phyloP scores from a whole-genome alignment of 2,329 filamentous ascomycete species.

The Diaporthe vexans region DNA sequence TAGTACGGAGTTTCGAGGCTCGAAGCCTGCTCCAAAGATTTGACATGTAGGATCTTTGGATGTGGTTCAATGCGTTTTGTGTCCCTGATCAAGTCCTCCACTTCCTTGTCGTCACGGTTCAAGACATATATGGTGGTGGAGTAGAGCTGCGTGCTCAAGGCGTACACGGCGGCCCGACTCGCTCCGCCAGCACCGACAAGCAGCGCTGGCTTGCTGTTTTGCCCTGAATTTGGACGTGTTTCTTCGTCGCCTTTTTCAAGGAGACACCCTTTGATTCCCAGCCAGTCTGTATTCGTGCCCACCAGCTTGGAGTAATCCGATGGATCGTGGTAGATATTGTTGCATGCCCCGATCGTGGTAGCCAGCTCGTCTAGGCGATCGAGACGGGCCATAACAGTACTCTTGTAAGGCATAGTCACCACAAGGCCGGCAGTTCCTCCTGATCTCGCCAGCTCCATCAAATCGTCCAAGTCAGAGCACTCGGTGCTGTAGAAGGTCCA shows the following conservation, averaged over 20 bases:
- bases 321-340: conserved; percentile 51
- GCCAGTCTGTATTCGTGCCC: conserved; percentile 60
- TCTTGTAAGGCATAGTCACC: conserved; percentile 58
- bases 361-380: conserved; percentile 54
- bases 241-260: conserved; percentile 41
- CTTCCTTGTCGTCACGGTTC: conserved; percentile 52
- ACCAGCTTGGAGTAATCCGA: conserved; percentile 45
- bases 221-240: conserved; percentile 45
- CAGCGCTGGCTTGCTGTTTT: conserved; percentile 41
- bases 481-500: conserved; percentile 47
- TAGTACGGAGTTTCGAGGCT: conserved; percentile 49
- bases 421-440: conserved; percentile 1
- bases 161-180: conserved; percentile 56
- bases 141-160: conserved; percentile 48
- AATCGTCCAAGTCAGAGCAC: conserved; percentile 1
- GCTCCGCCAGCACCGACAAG: conserved; percentile 59
- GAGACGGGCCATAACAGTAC: conserved; percentile 51
- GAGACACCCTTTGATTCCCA: conserved; percentile 55
- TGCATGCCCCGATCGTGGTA: conserved; percentile 54
- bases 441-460: conserved; percentile 6
- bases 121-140: conserved; percentile 53
- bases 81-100: conserved; percentile 48
- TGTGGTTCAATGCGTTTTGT: conserved; percentile 41
- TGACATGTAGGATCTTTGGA: conserved; percentile 50
- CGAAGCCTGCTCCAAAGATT: conserved; percentile 46